Conservation (phyloP, 805 yeast species). For the Barnettozyma populi region DNA sequence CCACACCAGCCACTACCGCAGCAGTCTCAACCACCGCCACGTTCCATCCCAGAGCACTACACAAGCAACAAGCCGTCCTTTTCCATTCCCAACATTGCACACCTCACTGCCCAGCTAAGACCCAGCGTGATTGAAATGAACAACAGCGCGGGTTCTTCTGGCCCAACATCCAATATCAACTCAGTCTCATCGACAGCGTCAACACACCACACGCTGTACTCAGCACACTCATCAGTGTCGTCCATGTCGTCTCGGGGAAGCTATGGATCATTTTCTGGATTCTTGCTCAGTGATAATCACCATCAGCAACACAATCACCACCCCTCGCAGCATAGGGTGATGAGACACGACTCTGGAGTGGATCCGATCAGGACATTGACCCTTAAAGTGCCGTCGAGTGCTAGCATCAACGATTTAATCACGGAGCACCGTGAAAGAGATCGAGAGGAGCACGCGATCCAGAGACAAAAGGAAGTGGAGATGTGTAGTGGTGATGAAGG, state of each 20-base stretch:
- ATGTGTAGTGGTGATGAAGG: not conserved
- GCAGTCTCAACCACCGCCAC: conserved; percentile 3
- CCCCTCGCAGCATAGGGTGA: not conserved
- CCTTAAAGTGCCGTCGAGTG: not conserved
- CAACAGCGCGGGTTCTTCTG: not conserved
- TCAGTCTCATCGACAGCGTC: conserved; percentile 16
- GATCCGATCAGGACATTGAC: not conserved
- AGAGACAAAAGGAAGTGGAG: not conserved
- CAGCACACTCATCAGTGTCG: conserved; percentile 22
- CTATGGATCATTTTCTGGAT: conserved; percentile 16
- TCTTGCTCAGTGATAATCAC: conserved; percentile 2
- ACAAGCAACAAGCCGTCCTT: not conserved
- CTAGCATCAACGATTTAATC: not conserved
- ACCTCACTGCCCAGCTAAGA: conserved; percentile 19
- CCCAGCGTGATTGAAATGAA: conserved; percentile 22
- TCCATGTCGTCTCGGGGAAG: conserved; percentile 23
- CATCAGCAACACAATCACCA: not conserved
- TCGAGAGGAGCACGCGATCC: not conserved
- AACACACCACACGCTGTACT: conserved; percentile 18
- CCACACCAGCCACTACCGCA: not conserved
- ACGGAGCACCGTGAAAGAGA: not conserved
- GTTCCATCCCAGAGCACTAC: conserved; percentile 4
- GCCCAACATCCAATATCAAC: conserved; percentile 6
- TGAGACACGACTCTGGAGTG: not conserved
- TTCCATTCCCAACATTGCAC: conserved; percentile 13